These are phyloP conservation scores for Mallotus repandus DNA, from an alignment of 441 rosid species.

Conservation along the genomic window DNA sequence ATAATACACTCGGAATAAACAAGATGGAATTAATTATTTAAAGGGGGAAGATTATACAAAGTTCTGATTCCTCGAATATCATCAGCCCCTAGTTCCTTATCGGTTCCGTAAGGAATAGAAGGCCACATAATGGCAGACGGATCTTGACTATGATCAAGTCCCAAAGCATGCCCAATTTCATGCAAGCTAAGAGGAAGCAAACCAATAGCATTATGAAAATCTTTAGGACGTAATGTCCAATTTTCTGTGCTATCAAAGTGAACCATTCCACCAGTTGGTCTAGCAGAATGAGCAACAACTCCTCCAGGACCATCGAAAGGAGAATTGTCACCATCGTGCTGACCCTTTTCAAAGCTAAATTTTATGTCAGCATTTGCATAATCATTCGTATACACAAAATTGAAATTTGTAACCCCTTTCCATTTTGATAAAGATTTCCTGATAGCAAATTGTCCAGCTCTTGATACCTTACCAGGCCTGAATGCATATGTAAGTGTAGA, in stretches of 20 bases:
- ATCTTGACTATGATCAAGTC: slow-evolving; percentile 1
- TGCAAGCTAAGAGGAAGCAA: neutral
- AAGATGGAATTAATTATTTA: too few relatives aligned
- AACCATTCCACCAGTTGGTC: neutral
- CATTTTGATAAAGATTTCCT: neutral
- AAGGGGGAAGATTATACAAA: neutral
- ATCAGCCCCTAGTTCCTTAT: neutral
- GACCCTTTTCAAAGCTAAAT: neutral
- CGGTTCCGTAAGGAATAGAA: neutral
- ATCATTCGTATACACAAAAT: neutral
- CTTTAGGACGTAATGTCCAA: neutral
- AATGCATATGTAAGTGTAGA: neutral
- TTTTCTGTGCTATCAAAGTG: neutral
- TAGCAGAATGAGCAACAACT: neutral
- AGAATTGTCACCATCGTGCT: neutral
- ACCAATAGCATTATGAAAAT: neutral
- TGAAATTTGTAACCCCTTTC: neutral
- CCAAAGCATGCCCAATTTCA: slow-evolving; percentile 13
- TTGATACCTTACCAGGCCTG: neutral
- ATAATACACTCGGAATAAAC: too few relatives aligned
- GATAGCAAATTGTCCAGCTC: neutral
- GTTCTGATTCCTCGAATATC: slow-evolving; percentile 4
- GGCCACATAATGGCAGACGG: neutral
- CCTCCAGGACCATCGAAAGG: slow-evolving; percentile 13
- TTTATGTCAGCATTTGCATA: neutral